Evolutionary conservation across 2,329 filamentous ascomycete genomes (phyloP).

Genomic region (Fusarium sulawesiense): DNA sequence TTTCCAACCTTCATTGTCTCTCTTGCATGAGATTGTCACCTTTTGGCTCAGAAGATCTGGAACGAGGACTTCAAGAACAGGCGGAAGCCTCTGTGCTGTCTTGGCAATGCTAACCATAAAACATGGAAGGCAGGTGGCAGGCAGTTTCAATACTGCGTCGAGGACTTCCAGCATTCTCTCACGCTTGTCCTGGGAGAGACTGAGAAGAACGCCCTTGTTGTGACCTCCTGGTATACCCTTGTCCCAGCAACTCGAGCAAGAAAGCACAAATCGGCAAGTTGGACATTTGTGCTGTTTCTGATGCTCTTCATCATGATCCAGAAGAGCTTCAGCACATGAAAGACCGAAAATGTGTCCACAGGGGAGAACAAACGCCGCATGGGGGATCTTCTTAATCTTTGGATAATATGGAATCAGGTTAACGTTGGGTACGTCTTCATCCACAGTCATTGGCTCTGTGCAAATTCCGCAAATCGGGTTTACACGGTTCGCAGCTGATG

Average conservation of each 20-base stretch:
- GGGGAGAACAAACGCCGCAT: background rate
- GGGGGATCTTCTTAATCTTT: background rate
- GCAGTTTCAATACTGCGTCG: background rate
- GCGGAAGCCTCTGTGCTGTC: background rate
- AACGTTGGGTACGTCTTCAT: background rate
- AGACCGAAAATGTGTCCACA: slow-evolving; percentile 26
- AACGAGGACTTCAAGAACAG: background rate
- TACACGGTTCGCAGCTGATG: background rate
- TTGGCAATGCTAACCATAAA: background rate
- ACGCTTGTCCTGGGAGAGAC: background rate
- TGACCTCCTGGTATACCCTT: background rate
- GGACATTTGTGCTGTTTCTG: background rate
- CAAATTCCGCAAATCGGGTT: slow-evolving; percentile 14
- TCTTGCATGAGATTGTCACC: background rate
- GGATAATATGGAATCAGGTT: background rate
- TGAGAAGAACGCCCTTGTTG: background rate
- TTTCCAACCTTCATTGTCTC: background rate
- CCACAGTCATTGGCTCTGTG: background rate
- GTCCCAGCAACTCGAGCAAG: background rate
- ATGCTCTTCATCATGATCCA: fast-evolving
- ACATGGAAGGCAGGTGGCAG: background rate
- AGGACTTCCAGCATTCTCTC: background rate
- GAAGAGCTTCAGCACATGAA: background rate
- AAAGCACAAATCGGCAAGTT: background rate
- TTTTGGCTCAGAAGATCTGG: background rate